Percentiles rank a stretch among this genome's conserved stretches.
These are phyloP conservation scores for Dionaea muscipula DNA, from an alignment of 179 eudicot genomes.

Conservation along the genomic window DNA sequence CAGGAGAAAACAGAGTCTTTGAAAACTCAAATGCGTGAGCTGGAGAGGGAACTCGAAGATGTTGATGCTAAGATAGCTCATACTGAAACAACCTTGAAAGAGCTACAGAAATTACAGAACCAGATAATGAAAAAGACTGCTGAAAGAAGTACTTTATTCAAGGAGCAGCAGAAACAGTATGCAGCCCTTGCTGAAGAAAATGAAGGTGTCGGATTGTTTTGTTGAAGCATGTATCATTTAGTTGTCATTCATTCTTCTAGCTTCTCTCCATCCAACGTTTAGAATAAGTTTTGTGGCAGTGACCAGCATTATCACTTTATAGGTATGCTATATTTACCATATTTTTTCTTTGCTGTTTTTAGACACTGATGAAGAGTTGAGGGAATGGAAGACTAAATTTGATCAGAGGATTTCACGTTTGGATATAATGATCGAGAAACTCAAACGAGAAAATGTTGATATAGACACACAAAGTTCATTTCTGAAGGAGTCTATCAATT, in stretches of 20 bases:
- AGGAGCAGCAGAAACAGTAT: constrained; percentile 44
- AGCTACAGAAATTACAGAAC: constrained; percentile 41
- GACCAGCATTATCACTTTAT: background rate
- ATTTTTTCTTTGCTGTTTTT: constrained; percentile 12
- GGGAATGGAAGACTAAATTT: constrained; percentile 62
- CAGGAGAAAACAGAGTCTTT: constrained; percentile 58
- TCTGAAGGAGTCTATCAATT: constrained; percentile 19
- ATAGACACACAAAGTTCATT: constrained; percentile 22
- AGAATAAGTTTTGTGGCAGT: background rate
- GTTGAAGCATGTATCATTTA: background rate
- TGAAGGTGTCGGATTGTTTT: constrained; percentile 37
- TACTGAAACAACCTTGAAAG: constrained; percentile 56
- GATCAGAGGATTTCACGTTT: constrained; percentile 41
- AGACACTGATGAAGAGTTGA: constrained; percentile 84
- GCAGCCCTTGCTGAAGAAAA: constrained; percentile 52
- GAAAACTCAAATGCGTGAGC: constrained; percentile 54
- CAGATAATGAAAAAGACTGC: constrained; percentile 54
- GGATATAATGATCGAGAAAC: constrained; percentile 38
- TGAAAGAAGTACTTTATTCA: constrained; percentile 44
- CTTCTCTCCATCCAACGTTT: background rate
- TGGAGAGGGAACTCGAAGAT: constrained; percentile 45
- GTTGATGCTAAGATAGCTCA: constrained; percentile 53
- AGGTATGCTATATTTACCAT: background rate
- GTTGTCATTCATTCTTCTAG: background rate
- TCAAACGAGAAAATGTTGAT: constrained; percentile 54